Percentiles rank a stretch among this genome's conserved stretches.
Evolutionary conservation across 208 protist genomes (phyloP).

Genomic region (Sergeia podlipaevii): DNA sequence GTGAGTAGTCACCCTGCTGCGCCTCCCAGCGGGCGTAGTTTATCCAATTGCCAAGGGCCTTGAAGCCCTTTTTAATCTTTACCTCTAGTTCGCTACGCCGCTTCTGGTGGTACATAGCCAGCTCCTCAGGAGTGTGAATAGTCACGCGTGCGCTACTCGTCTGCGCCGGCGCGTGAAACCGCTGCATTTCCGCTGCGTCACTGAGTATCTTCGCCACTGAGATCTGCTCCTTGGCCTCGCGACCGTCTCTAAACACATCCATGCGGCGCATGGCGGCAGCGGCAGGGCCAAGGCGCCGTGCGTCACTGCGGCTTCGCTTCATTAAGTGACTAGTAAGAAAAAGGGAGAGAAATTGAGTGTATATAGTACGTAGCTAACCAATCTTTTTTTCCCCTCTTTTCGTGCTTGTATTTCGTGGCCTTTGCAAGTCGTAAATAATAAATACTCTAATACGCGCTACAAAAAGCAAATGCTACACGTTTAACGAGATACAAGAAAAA

Average conservation of each 20-base stretch:
- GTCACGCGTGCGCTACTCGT: conserved; percentile 81
- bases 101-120: conserved; percentile 91
- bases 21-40: conserved; percentile 98
- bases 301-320: conserved; percentile 45
- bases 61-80: conserved; percentile 76
- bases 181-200: conserved; percentile 95
- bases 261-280: conserved; percentile 60
- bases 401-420: too few relatives aligned
- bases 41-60: conserved; percentile 85
- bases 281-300: conserved; percentile 56
- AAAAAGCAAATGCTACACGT: not conserved
- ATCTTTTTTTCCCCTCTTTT: too few relatives aligned
- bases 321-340: conserved; percentile 18
- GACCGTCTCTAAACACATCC: conserved; percentile 66
- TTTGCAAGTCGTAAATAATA: too few relatives aligned
- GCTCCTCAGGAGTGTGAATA: conserved; percentile 95
- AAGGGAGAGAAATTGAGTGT: not conserved
- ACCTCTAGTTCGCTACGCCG: conserved; percentile 97
- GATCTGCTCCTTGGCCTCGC: conserved; percentile 88
- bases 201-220: conserved; percentile 97
- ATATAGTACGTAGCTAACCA: not conserved
- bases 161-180: conserved; percentile 44
- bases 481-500: conserved; percentile 4
- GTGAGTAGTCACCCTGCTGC: conserved; percentile 92
- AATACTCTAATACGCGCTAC: too few relatives aligned